Evolutionary conservation across 371 early-diverging fungal genomes (phyloP), one percentile per base, ranked within the genome.

Genomic region (Rhizopus sp.): DNA sequence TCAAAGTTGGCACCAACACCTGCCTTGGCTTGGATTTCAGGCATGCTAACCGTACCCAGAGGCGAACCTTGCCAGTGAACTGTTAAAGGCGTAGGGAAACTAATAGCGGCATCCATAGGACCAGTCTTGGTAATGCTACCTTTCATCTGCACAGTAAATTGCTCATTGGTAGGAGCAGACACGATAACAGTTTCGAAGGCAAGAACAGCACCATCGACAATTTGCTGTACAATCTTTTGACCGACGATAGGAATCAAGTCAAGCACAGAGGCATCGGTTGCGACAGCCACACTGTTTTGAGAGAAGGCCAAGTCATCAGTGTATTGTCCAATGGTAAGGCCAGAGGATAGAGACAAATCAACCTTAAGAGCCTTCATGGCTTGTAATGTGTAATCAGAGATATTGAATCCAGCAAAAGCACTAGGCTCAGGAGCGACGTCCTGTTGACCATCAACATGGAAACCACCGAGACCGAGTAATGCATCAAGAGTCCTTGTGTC

Each of bases 111-210:
- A 59, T 71, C 77, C 73, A 88, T 75, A 23, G 81, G 81, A 52
- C 88, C 88, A 31, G 86, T 82, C 48, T 83, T 69, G 33, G 72
- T 56, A 72, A 86, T 82, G 12, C 66, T 50, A 45, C 88, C 88
- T 45, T 65, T 60, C 77, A 83, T 82, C 40, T 70, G 70, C 44
- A 85, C 77, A 54, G 74, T 77, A 77, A 84, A 83, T 9, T 66
- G 53, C 42, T 53, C 37, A 13, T 81, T 75, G 5, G 80, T 73
- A 29, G 81, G 74, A 23, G 76, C 62, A 16, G 84, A 81, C 55
- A 88, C 73, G 41, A 66, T 37, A 35, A 78, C 64, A 13, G 77
- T 70, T 35, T 64, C 65, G 59, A 88, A 77, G 3, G 68, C 69
- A 62, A 88, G 78, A 31, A 45, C 68, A 50, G 80, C 71, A 40